Conservation (phyloP, 805 yeast species). For the Brettanomyces sp. region DNA sequence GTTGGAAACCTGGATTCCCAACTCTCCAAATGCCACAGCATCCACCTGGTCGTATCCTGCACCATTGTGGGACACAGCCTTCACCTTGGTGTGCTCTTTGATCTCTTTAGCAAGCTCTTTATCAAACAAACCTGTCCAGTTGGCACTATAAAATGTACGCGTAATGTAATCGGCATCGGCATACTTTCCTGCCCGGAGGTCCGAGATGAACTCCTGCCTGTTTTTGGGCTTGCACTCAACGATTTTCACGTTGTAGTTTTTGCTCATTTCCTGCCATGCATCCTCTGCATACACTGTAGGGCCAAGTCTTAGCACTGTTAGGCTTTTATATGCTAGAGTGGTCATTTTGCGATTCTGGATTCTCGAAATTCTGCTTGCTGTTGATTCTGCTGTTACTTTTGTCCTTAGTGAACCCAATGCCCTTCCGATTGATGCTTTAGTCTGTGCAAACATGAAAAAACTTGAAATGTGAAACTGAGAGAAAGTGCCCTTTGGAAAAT, state of each 20-base stretch:
- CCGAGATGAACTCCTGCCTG: slow-evolving; percentile 32
- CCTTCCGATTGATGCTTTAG: too few relatives aligned
- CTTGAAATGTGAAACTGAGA: too few relatives aligned
- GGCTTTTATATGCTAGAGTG: slow-evolving; percentile 23
- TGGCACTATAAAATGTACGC: slow-evolving; percentile 31
- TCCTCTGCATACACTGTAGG: slow-evolving; percentile 47
- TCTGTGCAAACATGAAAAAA: too few relatives aligned
- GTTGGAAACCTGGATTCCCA: slow-evolving; percentile 39
- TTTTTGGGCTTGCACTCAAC: slow-evolving; percentile 32
- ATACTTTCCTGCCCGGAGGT: slow-evolving; percentile 27
- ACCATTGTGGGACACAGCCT: slow-evolving; percentile 39
- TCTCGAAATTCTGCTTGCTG: not conserved
- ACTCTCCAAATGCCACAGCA: slow-evolving; percentile 28
- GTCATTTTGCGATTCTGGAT: not conserved
- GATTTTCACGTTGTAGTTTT: slow-evolving; percentile 30
- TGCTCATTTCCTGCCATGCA: slow-evolving; percentile 43
- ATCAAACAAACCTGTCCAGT: slow-evolving; percentile 32
- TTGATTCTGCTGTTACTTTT: too few relatives aligned
- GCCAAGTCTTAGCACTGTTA: slow-evolving; percentile 62
- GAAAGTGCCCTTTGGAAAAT: too few relatives aligned
- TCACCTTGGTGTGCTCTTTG: slow-evolving; percentile 25
- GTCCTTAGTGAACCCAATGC: too few relatives aligned
- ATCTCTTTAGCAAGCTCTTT: slow-evolving; percentile 30
- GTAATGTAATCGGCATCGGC: slow-evolving; percentile 29
- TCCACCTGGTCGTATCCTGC: slow-evolving; percentile 53